Percentiles rank a stretch among this genome's conserved stretches.
Evolutionary conservation across 176 grass and related monocot genomes (phyloP).

Genomic region (Raddia distichophylla): DNA sequence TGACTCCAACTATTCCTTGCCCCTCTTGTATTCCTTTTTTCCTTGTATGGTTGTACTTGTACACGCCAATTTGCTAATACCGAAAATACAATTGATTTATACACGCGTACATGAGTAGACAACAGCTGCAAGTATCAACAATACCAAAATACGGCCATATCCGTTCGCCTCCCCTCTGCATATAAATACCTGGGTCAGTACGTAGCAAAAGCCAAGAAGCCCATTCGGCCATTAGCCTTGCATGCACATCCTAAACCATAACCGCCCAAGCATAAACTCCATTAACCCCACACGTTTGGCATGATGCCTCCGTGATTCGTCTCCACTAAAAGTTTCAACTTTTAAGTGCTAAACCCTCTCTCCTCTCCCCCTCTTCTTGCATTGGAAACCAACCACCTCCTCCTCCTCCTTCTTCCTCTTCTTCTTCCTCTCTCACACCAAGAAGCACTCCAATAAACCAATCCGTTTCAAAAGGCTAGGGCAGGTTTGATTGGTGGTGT

Average conservation of each 20-base stretch:
- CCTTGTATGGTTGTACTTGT: not conserved
- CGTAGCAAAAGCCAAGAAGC: not conserved
- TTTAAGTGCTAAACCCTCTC: conserved; percentile 7
- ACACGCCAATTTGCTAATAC: not conserved
- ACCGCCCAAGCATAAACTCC: conserved; percentile 30
- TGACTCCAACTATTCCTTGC: conserved; percentile 15
- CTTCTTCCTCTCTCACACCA: not conserved
- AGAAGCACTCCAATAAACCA: not conserved
- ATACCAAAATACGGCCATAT: not conserved
- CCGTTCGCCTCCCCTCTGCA: not conserved
- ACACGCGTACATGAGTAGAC: not conserved
- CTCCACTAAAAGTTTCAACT: not conserved
- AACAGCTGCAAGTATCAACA: not conserved
- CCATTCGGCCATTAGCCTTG: not conserved
- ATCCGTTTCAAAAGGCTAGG: not conserved
- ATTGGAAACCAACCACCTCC: conserved; percentile 14
- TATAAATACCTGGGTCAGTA: not conserved
- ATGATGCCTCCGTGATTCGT: conserved; percentile 29
- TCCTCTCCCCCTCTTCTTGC: not conserved
- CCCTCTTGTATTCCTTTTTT: not conserved
- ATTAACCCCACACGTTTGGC: conserved; percentile 43
- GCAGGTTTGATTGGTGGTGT: not conserved
- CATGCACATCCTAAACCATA: conserved; percentile 29
- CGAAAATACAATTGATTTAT: not conserved
- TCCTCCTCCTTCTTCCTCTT: not conserved